These are phyloP conservation scores for Hypoxylon sp. DNA, from an alignment of 2,329 filamentous ascomycete genomes.

Conservation along the genomic window DNA sequence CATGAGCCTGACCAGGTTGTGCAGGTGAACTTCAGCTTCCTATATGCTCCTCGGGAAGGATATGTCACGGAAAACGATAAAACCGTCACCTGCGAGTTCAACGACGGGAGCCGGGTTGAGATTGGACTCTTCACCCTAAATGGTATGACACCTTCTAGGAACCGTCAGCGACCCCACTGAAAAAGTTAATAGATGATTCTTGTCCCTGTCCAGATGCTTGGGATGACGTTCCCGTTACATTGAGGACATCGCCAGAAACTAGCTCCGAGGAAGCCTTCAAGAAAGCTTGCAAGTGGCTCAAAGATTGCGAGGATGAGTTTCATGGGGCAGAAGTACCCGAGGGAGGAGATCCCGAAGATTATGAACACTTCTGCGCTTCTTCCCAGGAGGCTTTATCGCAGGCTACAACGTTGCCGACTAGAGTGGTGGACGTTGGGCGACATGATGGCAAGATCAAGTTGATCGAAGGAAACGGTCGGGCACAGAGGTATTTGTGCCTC, in stretches of 20 bases:
- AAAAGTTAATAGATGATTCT: conserved; percentile 1
- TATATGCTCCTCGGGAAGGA: neutral
- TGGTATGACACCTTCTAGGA: neutral
- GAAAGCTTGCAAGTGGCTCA: conserved; percentile 2
- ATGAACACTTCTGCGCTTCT: neutral
- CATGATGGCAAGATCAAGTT: conserved; percentile 10
- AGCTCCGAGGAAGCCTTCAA: conserved; percentile 10
- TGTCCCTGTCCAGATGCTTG: conserved; percentile 10
- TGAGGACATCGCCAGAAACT: conserved; percentile 7
- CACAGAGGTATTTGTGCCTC: conserved; percentile 29
- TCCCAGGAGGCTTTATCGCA: neutral
- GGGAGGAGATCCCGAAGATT: neutral
- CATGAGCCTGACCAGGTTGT: neutral
- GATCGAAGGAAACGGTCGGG: conserved; percentile 20
- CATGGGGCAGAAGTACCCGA: neutral
- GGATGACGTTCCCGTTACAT: conserved; percentile 5
- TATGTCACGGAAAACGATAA: neutral
- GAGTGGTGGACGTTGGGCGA: conserved; percentile 6
- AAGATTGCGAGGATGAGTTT: conserved; percentile 6
- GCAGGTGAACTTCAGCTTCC: neutral
- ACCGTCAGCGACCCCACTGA: neutral
- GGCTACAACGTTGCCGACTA: conserved; percentile 3
- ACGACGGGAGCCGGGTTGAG: neutral
- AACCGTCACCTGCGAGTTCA: neutral
- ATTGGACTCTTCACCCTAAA: conserved; percentile 5